Base-by-base conservation (phyloP, 352 stramenopile species). In the Phytophthora fragariae region DNA sequence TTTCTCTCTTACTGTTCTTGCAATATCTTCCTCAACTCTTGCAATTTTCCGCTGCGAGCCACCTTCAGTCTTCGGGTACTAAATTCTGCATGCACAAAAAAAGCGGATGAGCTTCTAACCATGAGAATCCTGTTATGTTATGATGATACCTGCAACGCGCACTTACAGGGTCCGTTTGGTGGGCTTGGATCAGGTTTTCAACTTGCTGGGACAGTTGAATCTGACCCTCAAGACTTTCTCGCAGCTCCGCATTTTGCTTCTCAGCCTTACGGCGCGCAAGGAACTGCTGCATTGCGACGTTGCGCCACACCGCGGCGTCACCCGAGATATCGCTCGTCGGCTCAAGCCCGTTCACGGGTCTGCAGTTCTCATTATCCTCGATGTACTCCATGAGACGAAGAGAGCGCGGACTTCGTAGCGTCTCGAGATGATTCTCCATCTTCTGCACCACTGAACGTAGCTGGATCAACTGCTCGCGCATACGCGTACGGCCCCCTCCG, bases 401-500 rank as follows among this genome's bases (percentile, higher is more conserved):
- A 17, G 66, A 73, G 59, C 31, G 39, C 24, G 58, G 66, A 52
- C 62, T 75, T 61, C 39, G 65, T 19, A 75, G 56, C 3, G 62
- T 67, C 52, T 75, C 49, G 5, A 75, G 29, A 39, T 75, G 63
- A 17, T 12, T 54, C 47, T 75, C 68, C 68, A 75, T 75, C 56
- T 71, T 75, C 19, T 71, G 57, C 6, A 75, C 68, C 37, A 75
- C 68, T 7, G 61, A 59, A 0, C 68, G 62, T 14, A 75, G 41
- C n/a, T 69, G 68, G 50, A 75, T 75, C 31, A 75, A 66, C 15
- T 71, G 62, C 39, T 75, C 68, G 8, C 68, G 62, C 56, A 75
- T 64, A 12, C 46, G 46, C 14, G 47, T 54, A n/a, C 47, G 47
- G 5, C 47, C 47, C 24, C 57, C 63, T 31, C 37, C 24, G 29